Conservation (phyloP, 1,139 yeast genomes). For the Candida pseudoviswanathii region DNA sequence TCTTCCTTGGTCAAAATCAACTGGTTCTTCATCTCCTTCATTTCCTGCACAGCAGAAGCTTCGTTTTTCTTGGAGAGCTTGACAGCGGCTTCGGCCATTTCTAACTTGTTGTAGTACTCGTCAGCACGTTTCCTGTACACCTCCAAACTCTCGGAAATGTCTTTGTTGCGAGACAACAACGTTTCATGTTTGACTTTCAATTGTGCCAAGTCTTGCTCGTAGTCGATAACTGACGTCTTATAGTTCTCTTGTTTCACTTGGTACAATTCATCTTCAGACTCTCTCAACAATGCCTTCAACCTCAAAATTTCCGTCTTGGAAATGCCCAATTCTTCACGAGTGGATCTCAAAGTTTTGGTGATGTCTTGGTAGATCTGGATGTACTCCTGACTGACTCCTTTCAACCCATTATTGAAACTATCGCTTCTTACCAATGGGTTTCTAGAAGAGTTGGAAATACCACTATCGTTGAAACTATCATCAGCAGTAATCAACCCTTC, state of each 20-base stretch:
- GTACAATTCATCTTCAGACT: slow-evolving; percentile 50
- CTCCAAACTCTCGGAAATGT: slow-evolving; percentile 55
- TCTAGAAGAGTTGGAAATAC: slow-evolving; percentile 13
- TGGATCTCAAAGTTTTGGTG: slow-evolving; percentile 48
- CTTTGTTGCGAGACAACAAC: slow-evolving; percentile 50
- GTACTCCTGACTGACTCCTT: slow-evolving; percentile 43
- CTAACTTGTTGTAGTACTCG: slow-evolving; percentile 72
- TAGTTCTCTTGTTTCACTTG: slow-evolving; percentile 39
- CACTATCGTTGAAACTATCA: slow-evolving; percentile 15
- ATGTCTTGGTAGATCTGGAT: slow-evolving; percentile 58
- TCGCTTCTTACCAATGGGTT: slow-evolving; percentile 33
- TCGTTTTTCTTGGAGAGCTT: slow-evolving; percentile 65
- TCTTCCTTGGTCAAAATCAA: slow-evolving; percentile 60
- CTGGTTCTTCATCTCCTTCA: slow-evolving; percentile 55
- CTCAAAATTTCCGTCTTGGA: slow-evolving; percentile 56
- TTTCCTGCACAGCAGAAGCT: slow-evolving; percentile 54
- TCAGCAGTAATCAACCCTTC: slow-evolving; percentile 24
- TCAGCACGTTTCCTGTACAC: slow-evolving; percentile 75
- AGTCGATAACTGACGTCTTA: slow-evolving; percentile 39
- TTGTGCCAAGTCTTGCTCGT: slow-evolving; percentile 45
- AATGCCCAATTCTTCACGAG: slow-evolving; percentile 51
- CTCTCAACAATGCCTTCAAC: slow-evolving; percentile 51
- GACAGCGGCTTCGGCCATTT: slow-evolving; percentile 77
- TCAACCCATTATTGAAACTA: slow-evolving; percentile 28
- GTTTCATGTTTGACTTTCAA: slow-evolving; percentile 56